Evolutionary conservation across 78 protist genomes (phyloP).

Genomic region (Cyanophora paradoxa): DNA sequence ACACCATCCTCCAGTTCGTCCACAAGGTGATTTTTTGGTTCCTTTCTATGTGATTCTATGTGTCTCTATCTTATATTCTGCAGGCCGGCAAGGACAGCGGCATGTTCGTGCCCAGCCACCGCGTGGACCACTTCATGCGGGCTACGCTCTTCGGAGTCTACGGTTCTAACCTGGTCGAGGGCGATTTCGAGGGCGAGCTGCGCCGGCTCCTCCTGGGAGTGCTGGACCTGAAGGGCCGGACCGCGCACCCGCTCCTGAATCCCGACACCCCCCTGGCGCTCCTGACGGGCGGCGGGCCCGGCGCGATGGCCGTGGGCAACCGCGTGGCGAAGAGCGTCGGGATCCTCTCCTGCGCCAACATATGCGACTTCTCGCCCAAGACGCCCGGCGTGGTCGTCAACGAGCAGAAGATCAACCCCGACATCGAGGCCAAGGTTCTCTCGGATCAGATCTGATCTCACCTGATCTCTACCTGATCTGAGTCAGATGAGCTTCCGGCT

Average conservation of each 20-base stretch:
- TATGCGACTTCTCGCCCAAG: neutral
- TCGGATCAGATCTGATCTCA: no score
- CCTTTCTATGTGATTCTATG: no score
- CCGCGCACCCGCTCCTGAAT: neutral
- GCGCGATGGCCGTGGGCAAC: conserved; percentile 32
- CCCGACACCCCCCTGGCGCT: conserved; percentile 1
- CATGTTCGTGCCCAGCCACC: conserved; percentile 1
- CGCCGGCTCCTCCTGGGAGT: neutral
- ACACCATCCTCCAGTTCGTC: neutral
- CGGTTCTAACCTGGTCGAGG: conserved; percentile 1
- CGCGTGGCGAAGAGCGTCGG: conserved; percentile 5
- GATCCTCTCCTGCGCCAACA: conserved; percentile 4
- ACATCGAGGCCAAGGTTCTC: conserved; percentile 13
- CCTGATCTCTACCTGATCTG: no score
- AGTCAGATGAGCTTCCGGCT: conserved; percentile 8
- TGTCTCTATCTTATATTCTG: no score
- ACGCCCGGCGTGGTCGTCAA: neutral
- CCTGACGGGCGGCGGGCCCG: conserved; percentile 27
- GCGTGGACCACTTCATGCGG: neutral
- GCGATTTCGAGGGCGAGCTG: conserved; percentile 16
- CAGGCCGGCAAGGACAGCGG: neutral
- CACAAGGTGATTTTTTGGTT: no score
- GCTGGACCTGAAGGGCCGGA: neutral
- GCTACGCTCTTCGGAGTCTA: conserved; percentile 20
- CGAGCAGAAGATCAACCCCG: conserved; percentile 18